Evolutionary conservation across 495 filamentous ascomycete genomes (phyloP), one percentile per base, ranked within the genome.

Genomic region (Penicillium maclennaniae): DNA sequence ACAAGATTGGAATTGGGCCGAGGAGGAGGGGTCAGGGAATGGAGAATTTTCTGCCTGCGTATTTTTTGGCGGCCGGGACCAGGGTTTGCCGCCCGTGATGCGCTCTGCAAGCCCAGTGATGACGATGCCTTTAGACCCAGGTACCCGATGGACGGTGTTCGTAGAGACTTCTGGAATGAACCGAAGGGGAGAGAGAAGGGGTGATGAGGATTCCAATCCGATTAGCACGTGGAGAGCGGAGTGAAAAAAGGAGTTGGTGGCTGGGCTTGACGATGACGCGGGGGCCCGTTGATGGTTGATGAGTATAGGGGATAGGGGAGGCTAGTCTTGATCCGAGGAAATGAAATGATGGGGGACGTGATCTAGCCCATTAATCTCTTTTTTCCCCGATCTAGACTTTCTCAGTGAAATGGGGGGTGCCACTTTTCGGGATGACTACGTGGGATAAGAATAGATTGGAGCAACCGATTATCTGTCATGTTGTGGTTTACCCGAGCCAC

Each of bases 1-100:
- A 63, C 56, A 60, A 31, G 63, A 64, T 65, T 59, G 58, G 49
- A 59, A 67, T 67, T 67, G 61, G 61, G 61, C 58, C 60, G 60
- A 64, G 58, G 60, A n/a, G 56, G 58, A 53, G 56, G 57, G 19
- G n/a, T 40, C 16, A 40, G 12, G 28, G 25, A 27, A 39, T 20
- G 56, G 55, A 51, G 63, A 53, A 57, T 44, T 56, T 56, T 51
- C 60, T 57, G 56, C 47, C n/a, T 40, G 38, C 53, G 55, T 45
- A 23, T 45, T 45, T 53, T 53, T 52, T 25, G 44, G 28, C 36
- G 28, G 39, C 55, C 23, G 36, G 43, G 46, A 48, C 43, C 47
- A 43, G 34, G 43, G 42, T 40, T 40, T 40, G 38, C 38, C 38
- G 38, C 38, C 38, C 38, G 38, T 17, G 38, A 40, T 40, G n/a